phyloP scores from a whole-genome alignment of 2,329 filamentous ascomycete species.

The Aspergillus jensenii region DNA sequence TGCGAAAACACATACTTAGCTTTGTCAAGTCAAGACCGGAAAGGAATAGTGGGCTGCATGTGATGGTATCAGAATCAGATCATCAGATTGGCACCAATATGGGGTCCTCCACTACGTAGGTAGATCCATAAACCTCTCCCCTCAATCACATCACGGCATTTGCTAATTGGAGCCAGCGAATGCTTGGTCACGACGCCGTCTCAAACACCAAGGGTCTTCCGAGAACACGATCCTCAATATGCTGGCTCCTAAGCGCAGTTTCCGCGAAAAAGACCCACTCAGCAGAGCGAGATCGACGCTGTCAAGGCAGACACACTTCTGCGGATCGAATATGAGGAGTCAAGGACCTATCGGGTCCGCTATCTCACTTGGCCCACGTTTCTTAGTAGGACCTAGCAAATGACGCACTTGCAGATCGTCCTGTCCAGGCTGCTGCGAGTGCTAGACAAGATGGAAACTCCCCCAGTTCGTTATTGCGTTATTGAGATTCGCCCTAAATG shows the following conservation, averaged over 20 bases:
- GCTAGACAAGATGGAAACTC: not conserved
- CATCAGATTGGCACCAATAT: constrained; percentile 4
- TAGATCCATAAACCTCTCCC: constrained; percentile 2
- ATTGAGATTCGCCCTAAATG: not conserved
- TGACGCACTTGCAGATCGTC: not conserved
- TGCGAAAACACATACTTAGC: constrained; percentile 46
- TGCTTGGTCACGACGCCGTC: constrained; percentile 11
- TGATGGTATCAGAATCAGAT: constrained; percentile 34
- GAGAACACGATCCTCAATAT: constrained; percentile 37
- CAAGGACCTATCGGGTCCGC: not conserved
- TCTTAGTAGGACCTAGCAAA: not conserved
- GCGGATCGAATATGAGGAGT: not conserved
- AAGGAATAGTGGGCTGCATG: constrained; percentile 44
- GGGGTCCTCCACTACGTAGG: constrained; percentile 22
- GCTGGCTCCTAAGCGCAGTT: constrained; percentile 37
- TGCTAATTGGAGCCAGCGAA: not conserved
- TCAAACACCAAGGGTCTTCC: not conserved
- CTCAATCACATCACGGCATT: too few relatives aligned
- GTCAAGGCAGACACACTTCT: constrained; percentile 37
- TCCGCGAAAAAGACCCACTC: constrained; percentile 39
- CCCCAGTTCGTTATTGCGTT: not conserved
- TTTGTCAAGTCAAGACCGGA: constrained; percentile 38
- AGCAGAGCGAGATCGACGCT: constrained; percentile 29
- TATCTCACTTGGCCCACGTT: not conserved
- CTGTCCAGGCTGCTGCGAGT: not conserved